phyloP scores from a whole-genome alignment of 306 rosid species.

The Elaeagnus macrophylla region DNA sequence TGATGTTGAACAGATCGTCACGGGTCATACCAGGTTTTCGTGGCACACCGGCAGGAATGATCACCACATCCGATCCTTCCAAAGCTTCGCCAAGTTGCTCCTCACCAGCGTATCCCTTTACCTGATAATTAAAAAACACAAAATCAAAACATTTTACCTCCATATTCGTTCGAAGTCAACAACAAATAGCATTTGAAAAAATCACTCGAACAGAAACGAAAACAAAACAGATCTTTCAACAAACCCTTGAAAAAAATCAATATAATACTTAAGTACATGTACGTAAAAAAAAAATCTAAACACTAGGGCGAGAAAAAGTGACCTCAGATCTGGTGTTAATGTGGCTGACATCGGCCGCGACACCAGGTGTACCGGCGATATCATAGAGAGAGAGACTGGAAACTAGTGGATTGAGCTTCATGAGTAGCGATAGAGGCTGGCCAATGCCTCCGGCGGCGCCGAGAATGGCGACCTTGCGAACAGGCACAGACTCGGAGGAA shows the following conservation, averaged over 20 bases:
- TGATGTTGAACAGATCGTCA: slow-evolving; percentile 92
- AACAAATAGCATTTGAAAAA: not conserved
- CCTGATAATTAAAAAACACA: slow-evolving; percentile 28
- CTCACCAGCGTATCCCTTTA: slow-evolving; percentile 63
- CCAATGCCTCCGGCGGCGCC: slow-evolving; percentile 99
- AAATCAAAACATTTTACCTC: not conserved
- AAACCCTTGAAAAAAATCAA: not conserved
- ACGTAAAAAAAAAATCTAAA: no score
- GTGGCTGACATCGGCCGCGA: slow-evolving; percentile 94
- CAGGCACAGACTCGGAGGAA: slow-evolving; percentile 45
- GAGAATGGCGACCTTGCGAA: slow-evolving; percentile 73
- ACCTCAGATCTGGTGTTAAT: slow-evolving; percentile 96
- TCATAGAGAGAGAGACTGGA: slow-evolving; percentile 80
- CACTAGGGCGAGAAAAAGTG: no score
- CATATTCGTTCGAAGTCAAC: no score
- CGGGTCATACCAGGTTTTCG: slow-evolving; percentile 99
- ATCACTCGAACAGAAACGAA: not conserved
- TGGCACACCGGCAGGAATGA: slow-evolving; percentile 96
- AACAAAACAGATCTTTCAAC: not conserved
- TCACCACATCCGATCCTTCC: slow-evolving; percentile 86
- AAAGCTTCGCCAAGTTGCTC: slow-evolving; percentile 65
- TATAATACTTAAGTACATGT: no score
- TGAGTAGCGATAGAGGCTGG: slow-evolving; percentile 73
- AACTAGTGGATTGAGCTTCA: slow-evolving; percentile 95
- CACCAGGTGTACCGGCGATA: slow-evolving; percentile 91